Percentiles rank a stretch among this genome's conserved stretches.
Evolutionary conservation across 2,329 filamentous ascomycete genomes (phyloP).

Genomic region (Hawksworthiomyces lignivorus): DNA sequence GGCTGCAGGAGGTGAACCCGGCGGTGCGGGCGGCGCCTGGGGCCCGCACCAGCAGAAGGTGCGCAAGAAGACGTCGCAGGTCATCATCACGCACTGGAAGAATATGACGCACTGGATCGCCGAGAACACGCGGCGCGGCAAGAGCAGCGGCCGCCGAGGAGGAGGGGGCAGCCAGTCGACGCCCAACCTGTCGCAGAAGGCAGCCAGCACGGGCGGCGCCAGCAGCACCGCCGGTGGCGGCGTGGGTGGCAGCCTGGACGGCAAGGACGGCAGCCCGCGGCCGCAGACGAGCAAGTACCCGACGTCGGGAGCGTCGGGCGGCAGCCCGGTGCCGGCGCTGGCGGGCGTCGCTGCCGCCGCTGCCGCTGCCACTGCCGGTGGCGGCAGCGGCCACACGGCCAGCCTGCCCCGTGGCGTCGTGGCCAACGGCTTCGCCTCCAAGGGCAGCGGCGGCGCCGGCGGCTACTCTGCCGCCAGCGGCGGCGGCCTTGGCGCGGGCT

Average conservation of each 20-base stretch:
- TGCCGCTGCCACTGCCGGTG: not conserved
- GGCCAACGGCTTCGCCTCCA: conserved; percentile 40
- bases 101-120: conserved; percentile 58
- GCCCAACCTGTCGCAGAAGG: conserved; percentile 48
- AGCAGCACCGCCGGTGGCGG: too few species aligned
- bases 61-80: conserved; percentile 49
- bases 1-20: not conserved
- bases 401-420: conserved; percentile 43
- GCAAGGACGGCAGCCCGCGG: conserved; percentile 41
- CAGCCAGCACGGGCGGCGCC: conserved; percentile 28
- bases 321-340: conserved; percentile 12
- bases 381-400: conserved; percentile 28
- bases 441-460: conserved; percentile 15
- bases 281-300: conserved; percentile 55
- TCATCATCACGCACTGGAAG: conserved; percentile 54
- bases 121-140: conserved; percentile 47
- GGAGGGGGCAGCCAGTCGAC: conserved; percentile 53
- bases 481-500: not conserved
- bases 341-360: not conserved
- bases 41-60: conserved; percentile 35
- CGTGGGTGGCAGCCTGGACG: conserved; percentile 16
- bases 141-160: conserved; percentile 38
- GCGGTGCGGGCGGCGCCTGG: conserved; percentile 18
- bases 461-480: not conserved
- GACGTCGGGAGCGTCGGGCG: conserved; percentile 26